Conservation (phyloP, 1,284 basidiomycete genomes). For the Trametes pubescens region DNA sequence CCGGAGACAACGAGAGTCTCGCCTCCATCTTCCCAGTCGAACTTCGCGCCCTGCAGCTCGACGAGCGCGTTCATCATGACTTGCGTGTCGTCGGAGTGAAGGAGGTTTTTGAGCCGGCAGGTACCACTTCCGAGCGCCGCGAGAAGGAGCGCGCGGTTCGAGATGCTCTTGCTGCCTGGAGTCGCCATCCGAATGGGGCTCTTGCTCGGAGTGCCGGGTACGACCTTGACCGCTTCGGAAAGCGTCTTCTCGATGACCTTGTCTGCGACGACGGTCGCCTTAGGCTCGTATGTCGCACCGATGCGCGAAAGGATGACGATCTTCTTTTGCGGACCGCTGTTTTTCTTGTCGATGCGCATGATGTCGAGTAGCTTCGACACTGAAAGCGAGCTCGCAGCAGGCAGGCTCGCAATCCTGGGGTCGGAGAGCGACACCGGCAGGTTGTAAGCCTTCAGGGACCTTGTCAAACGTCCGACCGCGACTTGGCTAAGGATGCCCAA, state of each 20-base stretch:
- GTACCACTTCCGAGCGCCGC: constrained; percentile 92
- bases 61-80: constrained; percentile 97
- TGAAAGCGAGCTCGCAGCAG: constrained; percentile 76
- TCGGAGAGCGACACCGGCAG: constrained; percentile 85
- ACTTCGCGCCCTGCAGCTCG: constrained; percentile 91
- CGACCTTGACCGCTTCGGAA: constrained; percentile 78
- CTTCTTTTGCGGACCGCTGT: constrained; percentile 90
- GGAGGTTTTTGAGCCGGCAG: constrained; percentile 88
- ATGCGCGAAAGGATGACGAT: constrained; percentile 92
- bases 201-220: constrained; percentile 71
- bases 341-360: constrained; percentile 98
- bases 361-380: constrained; percentile 91
- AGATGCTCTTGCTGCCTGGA: constrained; percentile 97
- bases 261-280: constrained; percentile 89
- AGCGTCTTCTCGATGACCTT: constrained; percentile 83
- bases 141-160: constrained; percentile 93
- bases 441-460: constrained; percentile 88
- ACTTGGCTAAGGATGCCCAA: constrained; percentile 89
- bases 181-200: constrained; percentile 88
- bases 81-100: constrained; percentile 98
- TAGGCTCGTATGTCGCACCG: constrained; percentile 92
- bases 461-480: constrained; percentile 85
- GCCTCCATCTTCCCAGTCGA: constrained; percentile 92
- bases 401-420: constrained; percentile 75
- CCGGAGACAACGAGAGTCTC: constrained; percentile 95